A percentile compares a stretch with the other conserved stretches of the same genome.
phyloP scores from a whole-genome alignment of 2,329 filamentous ascomycete genomes.

The Pseudogymnoascus sp. region DNA sequence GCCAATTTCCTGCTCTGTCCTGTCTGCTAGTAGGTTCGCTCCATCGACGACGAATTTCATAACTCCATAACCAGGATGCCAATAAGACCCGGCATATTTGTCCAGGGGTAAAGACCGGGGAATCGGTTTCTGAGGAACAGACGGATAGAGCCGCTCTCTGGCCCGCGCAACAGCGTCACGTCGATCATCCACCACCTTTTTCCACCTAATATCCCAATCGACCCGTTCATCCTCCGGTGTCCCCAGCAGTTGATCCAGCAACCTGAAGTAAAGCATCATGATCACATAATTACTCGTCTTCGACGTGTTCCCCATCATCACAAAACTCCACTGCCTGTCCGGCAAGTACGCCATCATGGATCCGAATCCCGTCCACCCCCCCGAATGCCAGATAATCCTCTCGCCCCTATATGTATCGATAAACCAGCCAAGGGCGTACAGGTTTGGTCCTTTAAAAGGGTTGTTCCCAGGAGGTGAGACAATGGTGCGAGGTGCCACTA shows the following conservation, averaged over 20 bases:
- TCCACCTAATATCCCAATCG: slow-evolving; percentile 30
- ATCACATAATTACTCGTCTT: slow-evolving; percentile 32
- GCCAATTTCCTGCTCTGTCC: slow-evolving; percentile 13
- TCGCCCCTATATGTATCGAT: slow-evolving; percentile 36
- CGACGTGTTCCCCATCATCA: slow-evolving; percentile 39
- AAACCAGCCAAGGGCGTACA: slow-evolving; percentile 37
- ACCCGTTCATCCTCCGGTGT: slow-evolving; percentile 30
- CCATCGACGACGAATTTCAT: background rate
- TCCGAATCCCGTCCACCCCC: slow-evolving; percentile 39
- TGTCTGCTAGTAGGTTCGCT: slow-evolving; percentile 10
- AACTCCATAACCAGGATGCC: slow-evolving; percentile 21
- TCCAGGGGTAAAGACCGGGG: slow-evolving; percentile 31
- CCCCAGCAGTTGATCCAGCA: slow-evolving; percentile 35
- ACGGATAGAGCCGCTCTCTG: slow-evolving; percentile 30
- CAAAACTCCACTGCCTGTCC: slow-evolving; percentile 35
- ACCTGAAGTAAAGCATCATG: slow-evolving; percentile 30
- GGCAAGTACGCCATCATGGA: slow-evolving; percentile 40
- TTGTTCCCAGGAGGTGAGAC: slow-evolving; percentile 13
- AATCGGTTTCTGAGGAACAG: slow-evolving; percentile 30
- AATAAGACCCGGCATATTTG: slow-evolving; percentile 37
- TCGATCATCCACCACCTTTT: slow-evolving; percentile 19
- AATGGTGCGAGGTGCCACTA: slow-evolving; percentile 31
- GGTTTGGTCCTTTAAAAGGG: slow-evolving; percentile 27
- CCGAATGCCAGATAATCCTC: slow-evolving; percentile 35
- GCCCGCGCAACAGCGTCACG: slow-evolving; percentile 27